Evolutionary conservation across 2,329 filamentous ascomycete genomes (phyloP), one percentile per base, ranked within the genome.

Genomic region (Cladosporium velox): DNA sequence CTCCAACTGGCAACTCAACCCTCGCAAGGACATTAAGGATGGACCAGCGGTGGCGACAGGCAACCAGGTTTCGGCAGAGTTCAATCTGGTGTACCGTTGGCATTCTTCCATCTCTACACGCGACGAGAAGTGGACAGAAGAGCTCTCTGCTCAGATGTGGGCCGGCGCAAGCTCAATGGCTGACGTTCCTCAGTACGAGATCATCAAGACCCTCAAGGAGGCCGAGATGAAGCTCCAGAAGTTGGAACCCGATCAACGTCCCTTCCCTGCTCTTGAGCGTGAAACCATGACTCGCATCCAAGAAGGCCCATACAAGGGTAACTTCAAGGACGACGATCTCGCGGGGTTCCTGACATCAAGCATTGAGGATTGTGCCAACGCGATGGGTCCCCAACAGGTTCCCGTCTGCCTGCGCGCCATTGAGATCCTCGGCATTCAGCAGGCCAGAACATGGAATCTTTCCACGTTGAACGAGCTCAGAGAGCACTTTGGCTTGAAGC

Each of bases 401-500:
- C 87, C 87, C 4, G 81, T 81, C 49, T 81, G 84, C 1, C 83
- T 90, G 71, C 86, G 83, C 70, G 79, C 82, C 1, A 82, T 90
- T n/a, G 88, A 90, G 74, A 80, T 88, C 2, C 80, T 88, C 2
- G 87, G 87, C 10, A 89, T 89, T 60, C 80, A 83, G 21, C 87
- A 89, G 69, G 85, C 84, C 6, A 84, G 87, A 47, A 83, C 84
- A 44, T 89, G 87, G 87, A 83, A 87, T 64, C 76, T 88, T 12
- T 85, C 83, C 0, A 86, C 86, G 0, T 76, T 90, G 47, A 90
- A 90, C 70, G 87, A 90, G 73, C 88, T 90, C 77, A 81, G 88
- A 8, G 81, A 85, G 65, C 88, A 88, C 74, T 89, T 90, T 71
- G 83, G 83, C 1, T 79, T 90, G 47, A 82, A 85, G 73, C 81